Base-by-base conservation (phyloP, 2,329 filamentous ascomycete genomes). In the Meredithiella fracta region DNA sequence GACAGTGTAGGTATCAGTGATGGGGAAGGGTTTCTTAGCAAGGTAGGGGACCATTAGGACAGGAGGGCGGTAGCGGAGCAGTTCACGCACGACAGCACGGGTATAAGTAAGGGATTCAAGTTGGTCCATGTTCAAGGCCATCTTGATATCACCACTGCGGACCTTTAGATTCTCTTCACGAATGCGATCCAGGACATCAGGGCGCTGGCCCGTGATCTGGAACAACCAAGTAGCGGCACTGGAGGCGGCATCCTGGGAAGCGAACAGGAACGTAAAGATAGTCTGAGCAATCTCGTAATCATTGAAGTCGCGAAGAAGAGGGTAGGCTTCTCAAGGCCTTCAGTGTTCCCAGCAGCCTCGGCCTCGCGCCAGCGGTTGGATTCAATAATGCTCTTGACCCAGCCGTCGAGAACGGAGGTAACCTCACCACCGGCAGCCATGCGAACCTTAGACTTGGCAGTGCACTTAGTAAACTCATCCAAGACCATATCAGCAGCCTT, bases 1-100 rank as follows among this genome's bases (percentile, higher is more conserved):
- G 53, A 91, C 83, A n/a, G 89, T 95, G 71, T 97, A 96, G 37
- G 75, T 77, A 37, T 85, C 79, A 25, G 85, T 88, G 63, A 98
- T 84, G 53, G 90, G 90, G 77, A 97, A 98, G 56, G 86, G 73
- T 75, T 94, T 95, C 83, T 97, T 97, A 61, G 83, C 87, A 60
- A 90, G 69, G 70, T 97, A 97, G 34, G 92, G 92, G 53, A 96
- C 87, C 88, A 98, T 95, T 69, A 96, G 78, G 64, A 98, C 92
- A 57, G 92, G 92, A 61, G 92, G 92, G 57, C 91, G 86, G 75
- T 94, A 97, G 66, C 92, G 86, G 61, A 95, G 79, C 58, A 88
- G 83, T 73, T 95, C 89, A 63, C 86, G 88, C 62, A 97, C 86
- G 47, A 95, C 87, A 42, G 89, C 91, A 58, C 88, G 85, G 47